Conservation (phyloP, 192 early-diverging fungal genomes). For the Umbelopsis sp. region DNA sequence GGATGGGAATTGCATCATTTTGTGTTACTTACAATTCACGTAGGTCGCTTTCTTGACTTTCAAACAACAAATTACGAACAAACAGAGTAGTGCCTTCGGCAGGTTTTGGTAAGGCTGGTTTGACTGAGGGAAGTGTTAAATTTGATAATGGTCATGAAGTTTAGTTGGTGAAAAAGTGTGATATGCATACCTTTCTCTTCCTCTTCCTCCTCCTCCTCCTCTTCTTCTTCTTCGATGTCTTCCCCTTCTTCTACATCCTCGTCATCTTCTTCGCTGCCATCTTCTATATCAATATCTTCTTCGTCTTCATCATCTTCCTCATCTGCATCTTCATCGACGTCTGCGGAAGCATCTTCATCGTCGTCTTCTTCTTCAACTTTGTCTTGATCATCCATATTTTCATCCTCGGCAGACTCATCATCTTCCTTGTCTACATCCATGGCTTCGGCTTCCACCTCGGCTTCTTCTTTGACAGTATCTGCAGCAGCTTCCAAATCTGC, state of each 20-base stretch:
- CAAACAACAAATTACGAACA: constrained; percentile 91
- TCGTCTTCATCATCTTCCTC: constrained; percentile 29
- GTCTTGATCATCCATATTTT: constrained; percentile 49
- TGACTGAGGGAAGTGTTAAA: constrained; percentile 16
- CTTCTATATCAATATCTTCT: constrained; percentile 42
- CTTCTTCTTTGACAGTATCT: constrained; percentile 27
- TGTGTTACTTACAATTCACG: constrained; percentile 42
- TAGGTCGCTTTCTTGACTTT: constrained; percentile 83
- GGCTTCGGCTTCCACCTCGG: constrained; percentile 33
- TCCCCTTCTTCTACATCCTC: constrained; percentile 42
- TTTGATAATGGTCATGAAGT: background rate
- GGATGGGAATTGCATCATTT: too few species aligned
- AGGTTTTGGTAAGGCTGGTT: constrained; percentile 34
- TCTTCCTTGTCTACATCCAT: constrained; percentile 39
- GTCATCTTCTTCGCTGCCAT: constrained; percentile 39
- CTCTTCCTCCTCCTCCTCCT: constrained; percentile 43
- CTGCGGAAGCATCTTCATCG: constrained; percentile 31
- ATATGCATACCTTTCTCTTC: constrained; percentile 18
- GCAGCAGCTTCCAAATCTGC: constrained; percentile 30
- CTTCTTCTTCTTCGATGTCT: constrained; percentile 39
- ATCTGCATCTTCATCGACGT: constrained; percentile 41
- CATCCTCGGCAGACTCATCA: constrained; percentile 50
- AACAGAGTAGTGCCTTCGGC: constrained; percentile 85
- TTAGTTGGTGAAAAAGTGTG: background rate
- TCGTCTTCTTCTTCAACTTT: constrained; percentile 27